Evolutionary conservation across 139 green algal genomes (phyloP).

Genomic region (Picocystis salinarum): DNA sequence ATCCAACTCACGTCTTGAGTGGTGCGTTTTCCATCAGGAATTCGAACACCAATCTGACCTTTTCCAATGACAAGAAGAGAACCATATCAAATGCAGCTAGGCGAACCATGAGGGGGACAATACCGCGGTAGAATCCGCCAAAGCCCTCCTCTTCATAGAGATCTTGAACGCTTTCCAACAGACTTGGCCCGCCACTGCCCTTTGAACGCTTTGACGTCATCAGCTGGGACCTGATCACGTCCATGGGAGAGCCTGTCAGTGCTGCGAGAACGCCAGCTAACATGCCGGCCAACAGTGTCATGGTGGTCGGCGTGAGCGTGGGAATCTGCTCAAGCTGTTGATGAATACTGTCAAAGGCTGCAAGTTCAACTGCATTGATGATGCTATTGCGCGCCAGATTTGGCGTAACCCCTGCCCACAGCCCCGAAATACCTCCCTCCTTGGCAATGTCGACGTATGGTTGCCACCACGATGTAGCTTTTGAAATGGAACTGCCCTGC

Average conservation of each 20-base stretch:
- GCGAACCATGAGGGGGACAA: not conserved
- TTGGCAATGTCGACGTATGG: not conserved
- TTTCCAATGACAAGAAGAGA: not conserved
- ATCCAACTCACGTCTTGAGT: no score
- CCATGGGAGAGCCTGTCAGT: not conserved
- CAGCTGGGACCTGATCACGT: not conserved
- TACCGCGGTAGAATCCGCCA: not conserved
- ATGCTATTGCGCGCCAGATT: not conserved
- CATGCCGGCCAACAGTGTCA: not conserved
- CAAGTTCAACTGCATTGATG: not conserved
- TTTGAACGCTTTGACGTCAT: not conserved
- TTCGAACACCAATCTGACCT: not conserved
- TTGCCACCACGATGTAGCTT: no score
- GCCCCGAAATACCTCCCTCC: not conserved
- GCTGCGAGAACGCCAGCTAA: not conserved
- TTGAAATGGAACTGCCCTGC: not conserved
- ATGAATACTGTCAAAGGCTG: not conserved
- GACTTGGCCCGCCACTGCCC: no score
- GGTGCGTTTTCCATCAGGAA: no score
- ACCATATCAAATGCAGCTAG: not conserved
- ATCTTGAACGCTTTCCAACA: not conserved
- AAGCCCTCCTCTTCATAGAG: not conserved
- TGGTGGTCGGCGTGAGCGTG: not conserved
- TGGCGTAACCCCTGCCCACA: not conserved
- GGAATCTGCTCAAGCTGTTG: not conserved